Base-by-base conservation (phyloP, 352 stramenopile genomes). In the Pythium insidiosum region DNA sequence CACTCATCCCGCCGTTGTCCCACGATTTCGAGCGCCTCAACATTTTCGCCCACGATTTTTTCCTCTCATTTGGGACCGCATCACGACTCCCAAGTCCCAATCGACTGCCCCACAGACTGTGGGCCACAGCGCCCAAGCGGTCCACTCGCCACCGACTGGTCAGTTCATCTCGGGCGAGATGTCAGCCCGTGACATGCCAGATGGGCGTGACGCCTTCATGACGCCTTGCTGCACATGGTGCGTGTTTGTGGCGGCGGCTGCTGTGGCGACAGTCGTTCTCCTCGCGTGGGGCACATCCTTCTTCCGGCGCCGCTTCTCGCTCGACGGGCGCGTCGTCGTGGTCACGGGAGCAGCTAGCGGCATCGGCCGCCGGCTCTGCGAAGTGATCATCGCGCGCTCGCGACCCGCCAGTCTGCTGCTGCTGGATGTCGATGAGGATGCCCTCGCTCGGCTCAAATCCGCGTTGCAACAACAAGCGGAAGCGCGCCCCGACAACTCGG, bases 281-380 rank as follows among this genome's bases (percentile, higher is more conserved):
- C n/a, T n/a, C n/a, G n/a, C n/a, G n/a, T n/a, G 29, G 42, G 39
- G 13, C 12, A 37, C 1, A 5, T 39, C 19, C 19, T 22, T 29
- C 25, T 35, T 1, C 6, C 33, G 15, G 20, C 21, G 1, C 2
- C 40, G n/a, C 5, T 84, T 89, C 51, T 46, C 31, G 22, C 43
- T 85, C 15, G 53, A 77, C 16, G 59, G 38, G 10, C 68, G 68
- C 38, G 74, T 79, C 11, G 57, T 88, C 23, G 58, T 90, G 6
- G 66, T 90, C 47, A 90, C 77, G 2, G 77, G 77, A 16, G 74
- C 72, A 12, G 74, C 61, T 21, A 63, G 42, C 24, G 77, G 77
- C 15, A 71, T 90, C 40, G 77, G 77, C 26, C 55, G 60, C 28
- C 39, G 45, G 21, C 54, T 90, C 21, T 68, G 68, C 25, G 34